Percentiles rank a stretch among this genome's conserved stretches.
These are phyloP conservation scores for Evernia prunastri DNA, from an alignment of 495 filamentous ascomycete genomes.

Conservation along the genomic window DNA sequence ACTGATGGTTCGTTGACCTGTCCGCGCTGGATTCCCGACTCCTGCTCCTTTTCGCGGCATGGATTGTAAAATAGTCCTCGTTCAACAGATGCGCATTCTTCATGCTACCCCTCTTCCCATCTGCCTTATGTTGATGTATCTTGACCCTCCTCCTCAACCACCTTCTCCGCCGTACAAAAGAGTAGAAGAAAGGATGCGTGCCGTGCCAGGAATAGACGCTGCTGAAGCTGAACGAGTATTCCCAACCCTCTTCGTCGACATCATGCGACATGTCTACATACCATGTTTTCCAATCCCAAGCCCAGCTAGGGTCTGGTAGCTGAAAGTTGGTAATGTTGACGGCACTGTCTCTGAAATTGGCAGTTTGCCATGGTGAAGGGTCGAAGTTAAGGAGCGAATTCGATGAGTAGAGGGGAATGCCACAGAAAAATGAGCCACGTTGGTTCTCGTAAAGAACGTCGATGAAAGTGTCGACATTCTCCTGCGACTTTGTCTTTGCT, in stretches of 20 bases:
- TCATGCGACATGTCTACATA: constrained; percentile 84
- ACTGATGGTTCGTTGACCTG: constrained; percentile 24
- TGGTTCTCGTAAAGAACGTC: constrained; percentile 96
- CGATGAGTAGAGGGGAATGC: constrained; percentile 79
- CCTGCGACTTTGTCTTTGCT: constrained; percentile 13
- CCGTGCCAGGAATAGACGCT: constrained; percentile 83
- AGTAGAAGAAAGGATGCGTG: constrained; percentile 83
- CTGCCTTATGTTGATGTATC: constrained; percentile 37
- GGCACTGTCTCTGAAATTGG: constrained; percentile 59
- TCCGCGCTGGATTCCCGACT: constrained; percentile 38
- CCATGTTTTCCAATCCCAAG: constrained; percentile 94
- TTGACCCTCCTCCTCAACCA: constrained; percentile 85
- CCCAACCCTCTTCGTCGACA: constrained; percentile 90
- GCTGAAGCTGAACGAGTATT: constrained; percentile 82
- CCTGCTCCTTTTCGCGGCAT: constrained; percentile 38
- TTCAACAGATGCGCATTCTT: constrained; percentile 59
- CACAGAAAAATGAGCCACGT: constrained; percentile 77
- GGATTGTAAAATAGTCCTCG: constrained; percentile 83
- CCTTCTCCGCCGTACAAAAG: constrained; percentile 78
- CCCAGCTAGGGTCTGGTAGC: constrained; percentile 90
- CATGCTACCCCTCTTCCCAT: constrained; percentile 31
- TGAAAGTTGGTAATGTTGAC: constrained; percentile 89
- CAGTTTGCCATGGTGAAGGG: constrained; percentile 78
- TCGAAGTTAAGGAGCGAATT: constrained; percentile 83
- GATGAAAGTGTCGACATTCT: constrained; percentile 50